A percentile compares a stretch with the other conserved stretches of the same genome.
Evolutionary conservation across 768 basidiomycete species (phyloP).

Genomic region (Hebeloma cylindrosporum): DNA sequence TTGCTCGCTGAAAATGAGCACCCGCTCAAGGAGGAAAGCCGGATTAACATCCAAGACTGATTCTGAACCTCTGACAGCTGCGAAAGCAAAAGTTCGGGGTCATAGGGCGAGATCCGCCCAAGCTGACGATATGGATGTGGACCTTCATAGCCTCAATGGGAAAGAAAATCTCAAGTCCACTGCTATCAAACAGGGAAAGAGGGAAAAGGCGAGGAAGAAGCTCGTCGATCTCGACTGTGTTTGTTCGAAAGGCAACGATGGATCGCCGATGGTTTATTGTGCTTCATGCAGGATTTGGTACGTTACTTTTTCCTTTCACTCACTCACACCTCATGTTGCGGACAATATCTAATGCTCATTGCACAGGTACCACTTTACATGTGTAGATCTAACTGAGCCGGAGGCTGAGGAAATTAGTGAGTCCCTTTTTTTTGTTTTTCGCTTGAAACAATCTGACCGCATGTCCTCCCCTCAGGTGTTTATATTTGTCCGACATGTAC

Average conservation of each 20-base stretch:
- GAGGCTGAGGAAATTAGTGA: conserved; percentile 79
- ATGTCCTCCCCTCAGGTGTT: conserved; percentile 43
- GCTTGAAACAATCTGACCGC: conserved; percentile 1
- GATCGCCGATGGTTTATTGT: conserved; percentile 79
- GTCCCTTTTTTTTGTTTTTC: conserved; percentile 29
- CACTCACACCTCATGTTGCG: conserved; percentile 9
- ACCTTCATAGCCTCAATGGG: conserved; percentile 12
- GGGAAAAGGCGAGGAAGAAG: conserved; percentile 22
- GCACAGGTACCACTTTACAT: conserved; percentile 81
- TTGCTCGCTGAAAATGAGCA: conserved; percentile 35
- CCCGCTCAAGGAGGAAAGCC: conserved; percentile 46
- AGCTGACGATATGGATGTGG: conserved; percentile 20
- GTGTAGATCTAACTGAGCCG: conserved; percentile 59
- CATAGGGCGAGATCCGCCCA: no score
- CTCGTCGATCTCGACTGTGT: conserved; percentile 48
- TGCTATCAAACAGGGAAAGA: conserved; percentile 11
- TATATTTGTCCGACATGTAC: conserved; percentile 58
- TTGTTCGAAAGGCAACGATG: conserved; percentile 72
- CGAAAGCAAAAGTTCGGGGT: conserved; percentile 15
- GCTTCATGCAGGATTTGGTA: conserved; percentile 71
- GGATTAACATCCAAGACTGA: conserved; percentile 23
- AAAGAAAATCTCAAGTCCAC: conserved; percentile 8
- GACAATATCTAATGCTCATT: neutral
- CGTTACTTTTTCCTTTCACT: conserved; percentile 25
- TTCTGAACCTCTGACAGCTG: conserved; percentile 10